phyloP scores from a whole-genome alignment of 495 filamentous ascomycete species.

The Bacidia gigantensis region DNA sequence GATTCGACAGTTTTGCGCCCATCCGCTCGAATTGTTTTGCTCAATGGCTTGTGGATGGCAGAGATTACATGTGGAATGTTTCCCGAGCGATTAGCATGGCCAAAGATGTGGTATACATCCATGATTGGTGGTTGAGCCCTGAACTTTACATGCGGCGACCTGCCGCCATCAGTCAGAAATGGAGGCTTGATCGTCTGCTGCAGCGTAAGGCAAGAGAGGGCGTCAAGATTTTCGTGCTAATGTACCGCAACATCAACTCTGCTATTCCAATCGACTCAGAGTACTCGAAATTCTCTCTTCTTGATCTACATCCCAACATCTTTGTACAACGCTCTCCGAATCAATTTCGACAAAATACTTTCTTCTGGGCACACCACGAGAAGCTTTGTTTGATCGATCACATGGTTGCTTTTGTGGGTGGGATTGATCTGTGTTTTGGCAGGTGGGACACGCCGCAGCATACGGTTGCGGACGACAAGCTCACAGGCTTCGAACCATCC shows the following conservation, averaged over 20 bases:
- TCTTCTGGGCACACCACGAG: constrained; percentile 98
- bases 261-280: constrained; percentile 98
- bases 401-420: constrained; percentile 88
- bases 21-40: constrained; percentile 77
- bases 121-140: constrained; percentile 98
- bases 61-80: constrained; percentile 99
- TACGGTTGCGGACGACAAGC: constrained; percentile 77
- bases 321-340: constrained; percentile 94
- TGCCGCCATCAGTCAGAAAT: constrained; percentile 95
- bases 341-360: constrained; percentile 97
- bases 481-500: constrained; percentile 79
- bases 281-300: constrained; percentile 93
- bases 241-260: constrained; percentile 96
- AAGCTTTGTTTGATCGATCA: constrained; percentile 95
- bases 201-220: constrained; percentile 87
- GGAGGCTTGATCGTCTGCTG: constrained; percentile 89
- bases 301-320: constrained; percentile 91
- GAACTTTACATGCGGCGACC: constrained; percentile 93
- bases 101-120: constrained; percentile 96
- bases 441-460: constrained; percentile 96
- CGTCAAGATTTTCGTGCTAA: constrained; percentile 95
- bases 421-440: constrained; percentile 94
- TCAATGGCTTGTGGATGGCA: constrained; percentile 92
- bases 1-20: constrained; percentile 89
- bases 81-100: constrained; percentile 95